Evolutionary conservation across 768 basidiomycete genomes (phyloP).

Genomic region (Lyophyllum semitale): DNA sequence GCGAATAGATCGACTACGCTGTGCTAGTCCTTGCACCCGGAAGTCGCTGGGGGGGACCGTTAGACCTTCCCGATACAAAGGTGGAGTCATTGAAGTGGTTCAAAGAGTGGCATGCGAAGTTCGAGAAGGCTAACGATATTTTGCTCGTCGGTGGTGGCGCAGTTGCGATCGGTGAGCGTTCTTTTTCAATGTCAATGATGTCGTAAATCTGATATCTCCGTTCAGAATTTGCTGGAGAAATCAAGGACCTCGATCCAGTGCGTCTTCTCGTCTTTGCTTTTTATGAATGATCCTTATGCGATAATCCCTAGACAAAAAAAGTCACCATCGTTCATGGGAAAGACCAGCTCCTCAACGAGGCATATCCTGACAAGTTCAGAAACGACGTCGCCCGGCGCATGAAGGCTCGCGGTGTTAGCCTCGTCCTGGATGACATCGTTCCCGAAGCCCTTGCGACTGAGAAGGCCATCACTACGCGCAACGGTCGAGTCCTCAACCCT

Average conservation of each 20-base stretch:
- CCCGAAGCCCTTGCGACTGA: slow-evolving; percentile 34
- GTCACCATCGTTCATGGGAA: slow-evolving; percentile 65
- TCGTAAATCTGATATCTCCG: background rate
- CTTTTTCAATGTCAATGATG: too few relatives aligned
- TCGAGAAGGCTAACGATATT: slow-evolving; percentile 41
- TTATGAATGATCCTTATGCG: slow-evolving; percentile 31
- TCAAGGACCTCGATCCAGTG: slow-evolving; percentile 41
- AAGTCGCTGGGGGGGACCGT: slow-evolving; percentile 50
- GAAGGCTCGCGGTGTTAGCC: slow-evolving; percentile 43
- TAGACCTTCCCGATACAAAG: slow-evolving; percentile 42
- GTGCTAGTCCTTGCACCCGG: slow-evolving; percentile 65
- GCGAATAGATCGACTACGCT: slow-evolving; percentile 51
- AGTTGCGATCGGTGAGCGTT: slow-evolving; percentile 50
- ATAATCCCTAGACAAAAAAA: slow-evolving; percentile 38
- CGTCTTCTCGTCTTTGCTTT: slow-evolving; percentile 22
- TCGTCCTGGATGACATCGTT: slow-evolving; percentile 56
- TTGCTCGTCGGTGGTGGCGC: slow-evolving; percentile 60
- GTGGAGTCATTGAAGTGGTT: slow-evolving; percentile 27
- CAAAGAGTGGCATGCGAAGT: slow-evolving; percentile 30
- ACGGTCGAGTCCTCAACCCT: slow-evolving; percentile 48
- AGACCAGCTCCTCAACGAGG: slow-evolving; percentile 52
- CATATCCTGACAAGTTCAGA: slow-evolving; percentile 58
- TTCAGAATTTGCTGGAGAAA: slow-evolving; percentile 43
- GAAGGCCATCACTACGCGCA: slow-evolving; percentile 47
- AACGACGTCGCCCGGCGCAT: slow-evolving; percentile 44